Conservation (phyloP, 1,284 basidiomycete genomes). For the Chalciporus piperatoides region DNA sequence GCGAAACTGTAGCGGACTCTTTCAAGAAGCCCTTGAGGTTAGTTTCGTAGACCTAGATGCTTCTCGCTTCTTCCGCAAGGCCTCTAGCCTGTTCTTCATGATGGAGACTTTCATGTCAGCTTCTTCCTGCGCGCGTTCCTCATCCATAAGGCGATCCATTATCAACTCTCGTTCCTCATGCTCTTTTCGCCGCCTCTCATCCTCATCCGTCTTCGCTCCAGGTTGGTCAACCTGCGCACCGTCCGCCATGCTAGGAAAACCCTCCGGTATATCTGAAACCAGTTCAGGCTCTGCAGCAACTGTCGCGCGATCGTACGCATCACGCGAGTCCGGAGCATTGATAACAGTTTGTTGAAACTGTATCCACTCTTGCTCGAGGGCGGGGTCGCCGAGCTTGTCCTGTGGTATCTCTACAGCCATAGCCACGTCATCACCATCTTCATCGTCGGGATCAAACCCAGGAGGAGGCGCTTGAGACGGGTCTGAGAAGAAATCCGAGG, state of each 20-base stretch:
- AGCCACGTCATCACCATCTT: slow-evolving; percentile 32
- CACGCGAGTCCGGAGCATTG: slow-evolving; percentile 37
- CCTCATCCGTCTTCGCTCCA: slow-evolving; percentile 40
- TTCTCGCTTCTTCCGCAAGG: slow-evolving; percentile 54
- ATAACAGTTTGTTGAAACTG: slow-evolving; percentile 64
- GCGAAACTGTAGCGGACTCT: neutral
- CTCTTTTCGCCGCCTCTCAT: slow-evolving; percentile 47
- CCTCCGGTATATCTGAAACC: slow-evolving; percentile 43
- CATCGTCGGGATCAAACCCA: slow-evolving; percentile 43
- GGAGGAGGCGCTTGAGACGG: slow-evolving; percentile 48
- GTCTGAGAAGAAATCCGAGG: slow-evolving; percentile 77
- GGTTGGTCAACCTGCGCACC: slow-evolving; percentile 25
- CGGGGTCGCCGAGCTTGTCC: slow-evolving; percentile 17
- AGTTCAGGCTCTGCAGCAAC: slow-evolving; percentile 65
- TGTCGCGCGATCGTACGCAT: slow-evolving; percentile 66
- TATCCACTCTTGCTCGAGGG: slow-evolving; percentile 64
- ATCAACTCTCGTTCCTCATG: slow-evolving; percentile 75
- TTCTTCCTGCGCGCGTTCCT: slow-evolving; percentile 80
- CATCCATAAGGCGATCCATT: slow-evolving; percentile 75
- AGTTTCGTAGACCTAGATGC: slow-evolving; percentile 34
- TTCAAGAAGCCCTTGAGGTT: slow-evolving; percentile 19
- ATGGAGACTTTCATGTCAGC: slow-evolving; percentile 68
- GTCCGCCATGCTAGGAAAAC: slow-evolving; percentile 45
- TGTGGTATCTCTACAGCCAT: slow-evolving; percentile 3
- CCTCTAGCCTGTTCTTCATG: slow-evolving; percentile 63